Percentiles rank a stretch among this genome's conserved stretches.
Conservation (phyloP, 257 asterid genomes). For the Avicennia marina region DNA sequence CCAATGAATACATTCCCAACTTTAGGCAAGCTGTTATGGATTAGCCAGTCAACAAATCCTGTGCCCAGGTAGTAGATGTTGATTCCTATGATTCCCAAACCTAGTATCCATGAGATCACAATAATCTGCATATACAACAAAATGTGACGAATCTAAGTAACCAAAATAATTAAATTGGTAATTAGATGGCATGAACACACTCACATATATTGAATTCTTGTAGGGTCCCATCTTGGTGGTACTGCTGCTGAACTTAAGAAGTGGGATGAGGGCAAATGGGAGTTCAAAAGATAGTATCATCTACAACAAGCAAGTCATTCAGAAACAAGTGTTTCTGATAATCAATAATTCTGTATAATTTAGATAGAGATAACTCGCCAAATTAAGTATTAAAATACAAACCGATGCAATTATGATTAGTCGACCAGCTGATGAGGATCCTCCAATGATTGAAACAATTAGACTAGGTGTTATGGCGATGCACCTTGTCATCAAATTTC, state of each 20-base stretch:
- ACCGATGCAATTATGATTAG: conserved; percentile 92
- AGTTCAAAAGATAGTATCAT: conserved; percentile 94
- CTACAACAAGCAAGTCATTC: conserved; percentile 29
- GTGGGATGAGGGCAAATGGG: conserved; percentile 78
- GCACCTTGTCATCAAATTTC: conserved; percentile 74
- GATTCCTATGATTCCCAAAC: conserved; percentile 83
- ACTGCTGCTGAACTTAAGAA: conserved; percentile 71
- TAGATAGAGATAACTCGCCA: background rate
- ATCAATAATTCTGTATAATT: background rate
- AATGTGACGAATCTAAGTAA: background rate
- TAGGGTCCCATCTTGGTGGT: conserved; percentile 76
- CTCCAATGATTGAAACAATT: conserved; percentile 75
- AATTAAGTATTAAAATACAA: too few species aligned
- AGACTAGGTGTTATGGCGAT: conserved; percentile 89
- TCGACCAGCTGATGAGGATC: conserved; percentile 78
- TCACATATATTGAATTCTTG: conserved; percentile 80
- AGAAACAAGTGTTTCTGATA: background rate
- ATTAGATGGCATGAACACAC: conserved; percentile 3
- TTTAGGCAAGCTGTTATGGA: conserved; percentile 54
- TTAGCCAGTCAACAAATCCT: conserved; percentile 63
- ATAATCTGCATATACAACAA: conserved; percentile 36
- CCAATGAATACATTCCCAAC: conserved; percentile 67
- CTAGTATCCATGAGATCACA: conserved; percentile 69
- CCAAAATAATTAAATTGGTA: background rate
- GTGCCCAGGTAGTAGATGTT: conserved; percentile 70